Evolutionary conservation across 768 basidiomycete species (phyloP).

Genomic region (Boletus rex-veris): DNA sequence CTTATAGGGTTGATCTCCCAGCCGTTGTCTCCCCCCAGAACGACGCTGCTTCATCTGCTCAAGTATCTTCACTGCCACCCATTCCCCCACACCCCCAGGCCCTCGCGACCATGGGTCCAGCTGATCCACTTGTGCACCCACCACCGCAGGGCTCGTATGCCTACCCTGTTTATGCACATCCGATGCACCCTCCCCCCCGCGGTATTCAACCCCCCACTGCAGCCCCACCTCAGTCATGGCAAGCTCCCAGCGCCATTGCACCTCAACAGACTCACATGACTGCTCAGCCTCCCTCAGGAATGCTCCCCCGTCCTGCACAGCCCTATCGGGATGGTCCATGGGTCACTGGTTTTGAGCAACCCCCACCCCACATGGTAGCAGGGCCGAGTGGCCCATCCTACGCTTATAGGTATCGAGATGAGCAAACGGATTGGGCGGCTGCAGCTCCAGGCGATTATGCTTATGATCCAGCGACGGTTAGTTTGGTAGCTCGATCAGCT

Average conservation of each 20-base stretch:
- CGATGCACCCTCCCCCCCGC: constrained; percentile 36
- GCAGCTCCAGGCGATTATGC: constrained; percentile 44
- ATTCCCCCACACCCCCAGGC: constrained; percentile 28
- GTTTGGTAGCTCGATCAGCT: constrained; percentile 14
- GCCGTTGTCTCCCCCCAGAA: constrained; percentile 16
- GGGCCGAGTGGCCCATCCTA: constrained; percentile 44
- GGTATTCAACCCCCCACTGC: constrained; percentile 45
- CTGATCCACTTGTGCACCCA: constrained; percentile 29
- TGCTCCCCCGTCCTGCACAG: constrained; percentile 43
- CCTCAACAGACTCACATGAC: constrained; percentile 64
- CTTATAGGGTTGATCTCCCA: constrained; percentile 25
- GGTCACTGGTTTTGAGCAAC: constrained; percentile 53
- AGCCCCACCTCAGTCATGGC: constrained; percentile 62
- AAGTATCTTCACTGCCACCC: constrained; percentile 24
- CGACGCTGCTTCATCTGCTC: constrained; percentile 25
- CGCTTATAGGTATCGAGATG: constrained; percentile 62
- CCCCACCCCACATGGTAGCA: constrained; percentile 46
- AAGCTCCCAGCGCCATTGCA: constrained; percentile 54
- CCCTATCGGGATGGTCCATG: constrained; percentile 52
- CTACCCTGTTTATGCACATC: constrained; percentile 40
- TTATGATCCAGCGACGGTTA: constrained; percentile 52
- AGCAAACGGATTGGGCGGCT: constrained; percentile 46
- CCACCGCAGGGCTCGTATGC: constrained; percentile 27
- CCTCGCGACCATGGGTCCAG: constrained; percentile 27
- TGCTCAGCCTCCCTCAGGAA: constrained; percentile 42